These are phyloP conservation scores for Circinella umbellata DNA, from an alignment of 371 early-diverging fungal genomes.

Conservation along the genomic window DNA sequence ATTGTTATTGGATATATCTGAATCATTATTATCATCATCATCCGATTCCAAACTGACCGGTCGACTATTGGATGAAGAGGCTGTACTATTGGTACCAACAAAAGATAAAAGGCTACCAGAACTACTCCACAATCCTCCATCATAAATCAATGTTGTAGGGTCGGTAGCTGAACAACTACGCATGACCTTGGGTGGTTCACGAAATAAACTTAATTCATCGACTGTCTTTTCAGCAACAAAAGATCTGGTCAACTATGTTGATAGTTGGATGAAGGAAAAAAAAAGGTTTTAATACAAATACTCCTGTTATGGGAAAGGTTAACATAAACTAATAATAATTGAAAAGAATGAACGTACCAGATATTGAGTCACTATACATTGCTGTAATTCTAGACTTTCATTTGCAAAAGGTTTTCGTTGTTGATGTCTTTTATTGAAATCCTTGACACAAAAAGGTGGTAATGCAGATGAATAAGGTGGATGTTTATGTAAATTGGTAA, in stretches of 20 bases:
- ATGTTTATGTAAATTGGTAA: conserved; percentile 61
- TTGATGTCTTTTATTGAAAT: conserved; percentile 50
- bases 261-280: too few relatives aligned
- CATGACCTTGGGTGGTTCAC: conserved; percentile 66
- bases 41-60: conserved; percentile 44
- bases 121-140: conserved; percentile 9
- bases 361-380: conserved; percentile 56
- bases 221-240: conserved; percentile 75
- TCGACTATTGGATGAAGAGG: conserved; percentile 29
- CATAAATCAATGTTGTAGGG: conserved; percentile 6
- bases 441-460: conserved; percentile 53
- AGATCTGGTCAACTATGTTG: conserved; percentile 52
- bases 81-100: conserved; percentile 8
- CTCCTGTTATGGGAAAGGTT: not conserved
- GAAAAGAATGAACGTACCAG: conserved; percentile 1
- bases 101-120: conserved; percentile 32
- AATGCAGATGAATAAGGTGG: conserved; percentile 64
- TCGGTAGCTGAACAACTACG: conserved; percentile 36
- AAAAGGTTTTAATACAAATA: conserved; percentile 28
- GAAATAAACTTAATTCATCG: conserved; percentile 70
- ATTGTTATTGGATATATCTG: conserved; percentile 11
- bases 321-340: not conserved
- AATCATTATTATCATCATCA: conserved; percentile 19
- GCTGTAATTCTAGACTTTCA: conserved; percentile 42
- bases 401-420: conserved; percentile 26